Evolutionary conservation across 2,329 filamentous ascomycete species (phyloP).

Genomic region (Acrodontium crateriforme): DNA sequence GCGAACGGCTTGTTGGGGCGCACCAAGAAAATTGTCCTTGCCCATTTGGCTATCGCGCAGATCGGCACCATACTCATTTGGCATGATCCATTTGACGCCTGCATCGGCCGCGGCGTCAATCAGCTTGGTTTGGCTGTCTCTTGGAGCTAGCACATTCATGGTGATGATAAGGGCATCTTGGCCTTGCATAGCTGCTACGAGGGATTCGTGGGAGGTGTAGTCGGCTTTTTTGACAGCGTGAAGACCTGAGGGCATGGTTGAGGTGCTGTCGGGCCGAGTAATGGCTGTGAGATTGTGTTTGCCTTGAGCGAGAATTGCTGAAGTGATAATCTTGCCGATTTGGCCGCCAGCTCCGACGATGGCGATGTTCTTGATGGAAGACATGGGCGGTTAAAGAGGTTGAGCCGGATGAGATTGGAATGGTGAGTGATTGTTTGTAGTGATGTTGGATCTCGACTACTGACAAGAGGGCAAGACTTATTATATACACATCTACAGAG

Average conservation of each 20-base stretch:
- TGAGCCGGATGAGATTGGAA: constrained; percentile 9
- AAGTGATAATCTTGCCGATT: constrained; percentile 19
- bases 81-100: constrained; percentile 17
- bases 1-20: constrained; percentile 2
- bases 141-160: constrained; percentile 14
- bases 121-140: constrained; percentile 13
- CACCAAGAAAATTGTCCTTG: constrained; percentile 7
- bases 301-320: constrained; percentile 18
- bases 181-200: constrained; percentile 16
- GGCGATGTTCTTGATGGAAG: constrained; percentile 22
- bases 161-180: constrained; percentile 24
- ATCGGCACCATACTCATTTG: constrained; percentile 7
- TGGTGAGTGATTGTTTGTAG: too few species aligned
- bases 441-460: too few species aligned
- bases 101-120: constrained; percentile 18
- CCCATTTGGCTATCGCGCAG: constrained; percentile 4
- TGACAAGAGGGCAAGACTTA: too few species aligned
- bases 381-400: too few species aligned
- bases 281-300: constrained; percentile 26
- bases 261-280: constrained; percentile 28
- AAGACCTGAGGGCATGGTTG: constrained; percentile 16
- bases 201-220: constrained; percentile 12
- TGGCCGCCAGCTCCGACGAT: constrained; percentile 25
- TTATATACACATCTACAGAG: too few species aligned
- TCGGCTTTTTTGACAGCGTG: constrained; percentile 11